Evolutionary conservation across 2,329 filamentous ascomycete genomes (phyloP), one percentile per base, ranked within the genome.

Genomic region (Cryoendolithus antarcticus): DNA sequence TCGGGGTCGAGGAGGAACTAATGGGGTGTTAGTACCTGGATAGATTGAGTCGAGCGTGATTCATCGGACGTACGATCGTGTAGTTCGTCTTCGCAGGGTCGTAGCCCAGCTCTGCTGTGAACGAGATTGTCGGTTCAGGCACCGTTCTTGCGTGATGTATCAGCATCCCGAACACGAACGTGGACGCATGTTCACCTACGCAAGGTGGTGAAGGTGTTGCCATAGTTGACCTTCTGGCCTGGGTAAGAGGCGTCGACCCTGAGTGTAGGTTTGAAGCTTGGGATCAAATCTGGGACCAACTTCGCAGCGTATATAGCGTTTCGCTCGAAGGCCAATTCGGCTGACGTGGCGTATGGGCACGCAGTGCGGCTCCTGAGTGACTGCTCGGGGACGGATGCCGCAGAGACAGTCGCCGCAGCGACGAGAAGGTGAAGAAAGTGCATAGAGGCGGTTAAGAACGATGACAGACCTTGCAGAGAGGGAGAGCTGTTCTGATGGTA

Each of bases 1-100:
- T 53, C 50, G 2, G 50, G 50, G 38, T 54, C 48, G 40, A 48
- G 44, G 32, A 50, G 41, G 41, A 53, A 44, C 19, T 21, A 21
- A 6, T 21, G 19, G 19, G 3, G 19, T 6, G 19, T 21, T 21
- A 21, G 3, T 21, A 21, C 6, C 6, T 21, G 3, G 19, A 4
- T 6, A 21, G 3, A 21, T 3, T 4, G 3, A 21, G 19, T 4
- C 19, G 3, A 21, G 19, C 19, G 6, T 21, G 19, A 21, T 21
- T 6, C 19, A 21, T 21, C 19, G 6, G 19, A 21, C 19, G 19
- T 21, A 21, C 37, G 44, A 51, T 41, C 24, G 46, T 48, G 44
- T 52, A 53, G 12, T 51, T 51, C 4, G 49, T 53, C 9, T 27
- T 49, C 7, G 40, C 15, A 9, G 51, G 45, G 29, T 52, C 44